Evolutionary conservation across 192 early-diverging fungal species (phyloP), one percentile per base, ranked within the genome.

Genomic region (Martensiomyces pterosporus): DNA sequence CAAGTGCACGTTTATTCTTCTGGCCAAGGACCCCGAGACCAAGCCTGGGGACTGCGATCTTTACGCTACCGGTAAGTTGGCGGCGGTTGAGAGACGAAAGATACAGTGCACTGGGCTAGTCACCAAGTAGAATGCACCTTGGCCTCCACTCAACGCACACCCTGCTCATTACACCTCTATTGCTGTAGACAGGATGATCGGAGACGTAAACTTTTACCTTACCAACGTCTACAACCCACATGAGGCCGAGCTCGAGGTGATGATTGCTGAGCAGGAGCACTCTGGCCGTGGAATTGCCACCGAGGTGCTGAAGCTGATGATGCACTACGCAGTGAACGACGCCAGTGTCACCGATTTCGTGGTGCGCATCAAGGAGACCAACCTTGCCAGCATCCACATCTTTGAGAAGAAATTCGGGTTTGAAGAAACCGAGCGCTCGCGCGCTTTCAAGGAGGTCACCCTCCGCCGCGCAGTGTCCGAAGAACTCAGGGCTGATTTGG

Each of bases 121-220:
- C n/a, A n/a, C n/a, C n/a, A n/a, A n/a, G n/a, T n/a, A n/a, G n/a
- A n/a, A n/a, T n/a, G n/a, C n/a, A n/a, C n/a, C n/a, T n/a, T n/a
- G n/a, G n/a, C n/a, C n/a, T n/a, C n/a, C n/a, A n/a, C n/a, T n/a
- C n/a, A n/a, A n/a, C n/a, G n/a, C n/a, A n/a, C n/a, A n/a, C n/a
- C n/a, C n/a, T n/a, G n/a, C n/a, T n/a, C n/a, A n/a, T n/a, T n/a
- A n/a, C n/a, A n/a, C n/a, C n/a, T n/a, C n/a, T n/a, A n/a, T n/a
- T n/a, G n/a, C n/a, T n/a, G n/a, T n/a, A n/a, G n/a, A n/a, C 72
- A 83, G 80, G 10, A 95, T 98, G 93, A 79, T 93, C 17, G 94
- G 94, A 3, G 93, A 98, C 65, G 90, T 93, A 16, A 98, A 98
- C 64, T 82, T 98, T 40, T 98, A 88, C 61, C 85, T 91, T 33